phyloP scores from a whole-genome alignment of 371 early-diverging fungal genomes.

The Haplosporangium sp. region DNA sequence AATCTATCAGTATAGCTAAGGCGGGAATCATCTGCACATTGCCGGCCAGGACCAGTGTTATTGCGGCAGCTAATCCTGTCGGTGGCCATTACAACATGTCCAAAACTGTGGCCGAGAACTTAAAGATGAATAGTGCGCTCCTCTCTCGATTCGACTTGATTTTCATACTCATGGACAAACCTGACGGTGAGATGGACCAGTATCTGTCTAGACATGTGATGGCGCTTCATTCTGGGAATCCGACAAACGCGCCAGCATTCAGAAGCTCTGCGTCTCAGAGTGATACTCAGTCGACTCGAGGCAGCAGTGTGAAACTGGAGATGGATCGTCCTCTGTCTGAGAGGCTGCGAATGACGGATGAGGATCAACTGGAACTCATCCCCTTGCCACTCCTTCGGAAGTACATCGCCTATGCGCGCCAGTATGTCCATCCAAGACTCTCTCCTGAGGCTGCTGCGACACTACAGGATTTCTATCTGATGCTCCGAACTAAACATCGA shows the following conservation, averaged over 20 bases:
- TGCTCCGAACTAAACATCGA: slow-evolving; percentile 76
- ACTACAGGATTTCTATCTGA: slow-evolving; percentile 81
- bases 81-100: slow-evolving; percentile 93
- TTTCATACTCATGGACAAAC: slow-evolving; percentile 95
- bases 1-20: slow-evolving; percentile 99
- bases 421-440: slow-evolving; percentile 77
- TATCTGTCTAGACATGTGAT: slow-evolving; percentile 91
- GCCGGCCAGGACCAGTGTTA: slow-evolving; percentile 95
- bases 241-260: slow-evolving; percentile 70
- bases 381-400: slow-evolving; percentile 72
- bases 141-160: slow-evolving; percentile 97
- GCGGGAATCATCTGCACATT: slow-evolving; percentile 99
- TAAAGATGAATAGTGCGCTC: slow-evolving; percentile 85
- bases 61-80: slow-evolving; percentile 99
- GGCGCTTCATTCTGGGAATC: slow-evolving; percentile 87
- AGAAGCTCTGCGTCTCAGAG: slow-evolving; percentile 53
- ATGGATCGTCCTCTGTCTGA: slow-evolving; percentile 61
- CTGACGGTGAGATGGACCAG: slow-evolving; percentile 85
- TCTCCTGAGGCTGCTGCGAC: slow-evolving; percentile 63
- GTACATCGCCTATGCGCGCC: slow-evolving; percentile 84
- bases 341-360: slow-evolving; percentile 57
- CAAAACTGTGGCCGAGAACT: slow-evolving; percentile 81
- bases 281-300: slow-evolving; percentile 5
- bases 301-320: slow-evolving; percentile 64
- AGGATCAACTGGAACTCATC: slow-evolving; percentile 64